Conservation (phyloP, 1,139 yeast species). For the Suhomyces maxii region DNA sequence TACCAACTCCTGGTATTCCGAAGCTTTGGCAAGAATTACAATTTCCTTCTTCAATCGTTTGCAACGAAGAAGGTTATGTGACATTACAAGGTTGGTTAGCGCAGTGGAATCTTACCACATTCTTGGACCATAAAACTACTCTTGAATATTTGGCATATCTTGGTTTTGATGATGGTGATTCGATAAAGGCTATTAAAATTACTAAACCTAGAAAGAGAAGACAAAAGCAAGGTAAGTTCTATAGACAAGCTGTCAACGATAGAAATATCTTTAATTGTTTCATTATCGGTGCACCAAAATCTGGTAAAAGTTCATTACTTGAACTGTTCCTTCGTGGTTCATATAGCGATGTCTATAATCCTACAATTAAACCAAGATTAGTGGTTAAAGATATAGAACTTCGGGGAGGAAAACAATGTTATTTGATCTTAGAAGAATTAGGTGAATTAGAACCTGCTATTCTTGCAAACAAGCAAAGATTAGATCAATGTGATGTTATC, state of each 20-base stretch:
- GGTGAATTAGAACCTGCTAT: constrained; percentile 87
- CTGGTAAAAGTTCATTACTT: constrained; percentile 82
- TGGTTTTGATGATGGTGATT: constrained; percentile 68
- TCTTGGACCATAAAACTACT: constrained; percentile 77
- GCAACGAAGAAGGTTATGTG: constrained; percentile 85
- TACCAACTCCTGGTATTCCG: constrained; percentile 93
- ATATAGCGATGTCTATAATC: constrained; percentile 71
- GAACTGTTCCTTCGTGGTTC: constrained; percentile 79
- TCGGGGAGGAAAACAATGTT: constrained; percentile 94
- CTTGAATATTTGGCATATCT: constrained; percentile 85
- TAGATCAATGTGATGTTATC: constrained; percentile 86
- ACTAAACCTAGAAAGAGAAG: constrained; percentile 77
- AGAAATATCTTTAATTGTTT: constrained; percentile 90
- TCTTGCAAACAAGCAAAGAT: constrained; percentile 63
- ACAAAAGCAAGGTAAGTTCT: constrained; percentile 61
- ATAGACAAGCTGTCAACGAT: constrained; percentile 71
- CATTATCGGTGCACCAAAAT: constrained; percentile 77
- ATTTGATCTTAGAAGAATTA: constrained; percentile 82
- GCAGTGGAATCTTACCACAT: constrained; percentile 96
- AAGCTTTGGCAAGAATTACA: constrained; percentile 79
- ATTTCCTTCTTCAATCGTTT: constrained; percentile 84
- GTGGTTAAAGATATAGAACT: constrained; percentile 94
- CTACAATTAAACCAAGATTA: constrained; percentile 76
- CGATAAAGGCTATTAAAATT: constrained; percentile 67
- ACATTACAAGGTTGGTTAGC: constrained; percentile 98